These are phyloP conservation scores for Arachis monticola DNA, from an alignment of 331 rosid genomes.

Conservation along the genomic window DNA sequence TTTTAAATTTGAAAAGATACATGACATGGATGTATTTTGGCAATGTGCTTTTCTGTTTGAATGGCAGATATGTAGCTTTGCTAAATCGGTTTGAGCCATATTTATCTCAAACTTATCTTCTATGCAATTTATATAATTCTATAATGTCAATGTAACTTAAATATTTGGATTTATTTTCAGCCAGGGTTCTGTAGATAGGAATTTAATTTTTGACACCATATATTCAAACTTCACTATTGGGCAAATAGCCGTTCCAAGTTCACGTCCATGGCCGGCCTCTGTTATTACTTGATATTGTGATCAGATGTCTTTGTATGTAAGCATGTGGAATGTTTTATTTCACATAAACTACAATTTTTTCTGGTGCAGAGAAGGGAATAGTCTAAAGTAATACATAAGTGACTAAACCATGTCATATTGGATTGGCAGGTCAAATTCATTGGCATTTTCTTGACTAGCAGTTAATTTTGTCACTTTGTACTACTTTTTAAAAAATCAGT, in stretches of 20 bases:
- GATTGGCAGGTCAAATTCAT: too few relatives aligned
- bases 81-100: constrained; percentile 10
- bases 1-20: background rate
- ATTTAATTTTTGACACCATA: constrained; percentile 1
- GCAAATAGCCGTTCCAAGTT: constrained; percentile 26
- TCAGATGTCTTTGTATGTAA: background rate
- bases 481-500: too few relatives aligned
- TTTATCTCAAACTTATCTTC: constrained; percentile 8
- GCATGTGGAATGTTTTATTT: constrained; percentile 22
- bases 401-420: too few relatives aligned
- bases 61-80: constrained; percentile 6
- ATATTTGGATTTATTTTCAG: constrained; percentile 19
- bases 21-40: constrained; percentile 11
- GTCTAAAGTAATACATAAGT: too few relatives aligned
- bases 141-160: constrained; percentile 24
- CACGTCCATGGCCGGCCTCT: constrained; percentile 16
- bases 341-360: background rate
- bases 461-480: too few relatives aligned
- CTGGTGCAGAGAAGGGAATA: constrained; percentile 1
- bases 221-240: constrained; percentile 19
- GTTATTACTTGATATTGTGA: constrained; percentile 10
- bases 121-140: background rate
- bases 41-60: constrained; percentile 10
- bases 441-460: too few relatives aligned
- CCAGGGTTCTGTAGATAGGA: background rate